phyloP scores from a whole-genome alignment of 1,284 basidiomycete genomes.

The Cutaneotrichosporon cavernicola region DNA sequence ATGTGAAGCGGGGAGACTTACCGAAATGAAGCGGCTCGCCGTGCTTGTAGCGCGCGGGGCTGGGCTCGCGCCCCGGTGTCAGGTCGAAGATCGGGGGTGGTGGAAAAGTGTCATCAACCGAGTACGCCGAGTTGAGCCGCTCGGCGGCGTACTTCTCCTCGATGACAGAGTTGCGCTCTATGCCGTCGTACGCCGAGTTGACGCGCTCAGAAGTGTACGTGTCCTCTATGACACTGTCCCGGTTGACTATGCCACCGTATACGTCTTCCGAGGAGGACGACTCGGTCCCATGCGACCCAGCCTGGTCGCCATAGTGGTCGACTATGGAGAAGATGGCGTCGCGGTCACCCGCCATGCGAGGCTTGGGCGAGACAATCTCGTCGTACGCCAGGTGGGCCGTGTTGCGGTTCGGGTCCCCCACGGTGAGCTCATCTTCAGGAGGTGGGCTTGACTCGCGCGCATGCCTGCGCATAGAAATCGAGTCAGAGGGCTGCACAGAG shows the following conservation, averaged over 20 bases:
- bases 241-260: constrained; percentile 13
- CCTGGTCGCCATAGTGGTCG: constrained; percentile 21
- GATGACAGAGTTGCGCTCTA: constrained; percentile 19
- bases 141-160: constrained; percentile 23
- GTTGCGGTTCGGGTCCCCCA: constrained; percentile 4
- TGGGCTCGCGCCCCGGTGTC: constrained; percentile 59
- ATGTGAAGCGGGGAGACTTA: constrained; percentile 24
- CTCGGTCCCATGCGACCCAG: not conserved
- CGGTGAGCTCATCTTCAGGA: not conserved
- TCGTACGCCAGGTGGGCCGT: constrained; percentile 20
- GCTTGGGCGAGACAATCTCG: constrained; percentile 17
- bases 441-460: constrained; percentile 11
- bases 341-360: constrained; percentile 17
- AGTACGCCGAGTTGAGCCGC: constrained; percentile 22
- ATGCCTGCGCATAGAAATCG: constrained; percentile 18
- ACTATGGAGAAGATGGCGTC: constrained; percentile 27
- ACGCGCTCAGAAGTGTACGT: constrained; percentile 22
- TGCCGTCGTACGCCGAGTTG: constrained; percentile 23
- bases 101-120: constrained; percentile 20
- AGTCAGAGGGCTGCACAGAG: constrained; percentile 23
- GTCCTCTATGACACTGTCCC: constrained; percentile 19
- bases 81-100: constrained; percentile 51
- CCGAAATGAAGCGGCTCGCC: constrained; percentile 74
- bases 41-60: constrained; percentile 74
- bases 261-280: constrained; percentile 5